Conservation (phyloP, 2,329 filamentous ascomycete species). For the Arthrocladium fulminans region DNA sequence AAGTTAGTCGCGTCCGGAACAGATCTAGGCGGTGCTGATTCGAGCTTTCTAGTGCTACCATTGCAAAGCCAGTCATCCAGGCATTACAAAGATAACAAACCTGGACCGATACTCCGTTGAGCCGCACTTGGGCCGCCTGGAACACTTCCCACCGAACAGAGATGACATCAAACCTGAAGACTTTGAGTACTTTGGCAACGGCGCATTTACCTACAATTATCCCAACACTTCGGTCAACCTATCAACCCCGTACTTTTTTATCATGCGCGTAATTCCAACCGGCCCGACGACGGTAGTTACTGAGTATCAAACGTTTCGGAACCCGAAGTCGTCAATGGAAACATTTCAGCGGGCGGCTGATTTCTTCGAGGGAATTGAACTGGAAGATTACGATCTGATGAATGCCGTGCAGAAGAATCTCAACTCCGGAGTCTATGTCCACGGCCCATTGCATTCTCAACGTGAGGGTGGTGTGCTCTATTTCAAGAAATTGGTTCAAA, state of each 20-base stretch:
- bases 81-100: constrained; percentile 10
- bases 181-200: constrained; percentile 8
- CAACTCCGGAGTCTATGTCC: constrained; percentile 46
- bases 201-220: constrained; percentile 14
- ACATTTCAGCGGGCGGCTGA: constrained; percentile 48
- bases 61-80: constrained; percentile 40
- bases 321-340: constrained; percentile 49
- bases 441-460: background rate
- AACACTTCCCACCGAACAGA: constrained; percentile 6
- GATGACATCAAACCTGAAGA: background rate
- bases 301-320: constrained; percentile 55
- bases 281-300: constrained; percentile 44
- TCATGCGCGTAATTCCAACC: constrained; percentile 11
- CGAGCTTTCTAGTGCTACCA: constrained; percentile 51
- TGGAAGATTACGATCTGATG: constrained; percentile 55
- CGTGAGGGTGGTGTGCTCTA: background rate
- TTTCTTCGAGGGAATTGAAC: constrained; percentile 56
- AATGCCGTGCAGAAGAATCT: constrained; percentile 50
- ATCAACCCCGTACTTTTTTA: constrained; percentile 12
- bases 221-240: constrained; percentile 14
- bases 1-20: constrained; percentile 32
- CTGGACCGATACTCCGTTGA: constrained; percentile 12
- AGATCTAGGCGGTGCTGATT: constrained; percentile 39
- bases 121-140: constrained; percentile 8
- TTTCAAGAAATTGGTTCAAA: background rate